phyloP scores from a whole-genome alignment of 306 rosid species.

The Pterocarpus macrocarpus region DNA sequence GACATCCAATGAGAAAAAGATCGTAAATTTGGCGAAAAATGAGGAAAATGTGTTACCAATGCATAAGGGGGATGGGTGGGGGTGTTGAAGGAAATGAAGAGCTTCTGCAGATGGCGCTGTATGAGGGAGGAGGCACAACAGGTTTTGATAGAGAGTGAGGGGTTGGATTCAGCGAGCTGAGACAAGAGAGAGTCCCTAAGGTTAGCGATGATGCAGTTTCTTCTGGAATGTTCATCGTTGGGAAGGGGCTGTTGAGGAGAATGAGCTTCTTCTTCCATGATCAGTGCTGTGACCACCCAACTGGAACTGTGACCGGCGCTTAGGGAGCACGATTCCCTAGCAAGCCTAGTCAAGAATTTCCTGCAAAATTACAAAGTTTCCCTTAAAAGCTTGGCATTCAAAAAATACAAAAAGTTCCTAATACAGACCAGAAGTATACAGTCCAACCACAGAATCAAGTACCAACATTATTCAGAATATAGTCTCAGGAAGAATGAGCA shows the following conservation, averaged over 20 bases:
- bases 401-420: too few relatives aligned
- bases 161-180: conserved; percentile 4
- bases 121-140: conserved; percentile 7
- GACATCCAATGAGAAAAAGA: not conserved
- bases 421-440: too few relatives aligned
- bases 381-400: too few relatives aligned
- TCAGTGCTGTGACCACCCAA: not conserved
- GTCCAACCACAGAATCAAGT: too few relatives aligned
- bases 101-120: conserved; percentile 22
- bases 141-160: not conserved
- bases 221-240: not conserved
- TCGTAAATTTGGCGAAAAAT: not conserved
- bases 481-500: too few relatives aligned
- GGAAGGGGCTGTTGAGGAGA: not conserved
- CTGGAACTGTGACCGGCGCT: not conserved
- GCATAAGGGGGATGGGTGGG: conserved; percentile 58
- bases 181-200: conserved; percentile 38
- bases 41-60: conserved; percentile 13
- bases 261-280: conserved; percentile 6
- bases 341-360: too few relatives aligned
- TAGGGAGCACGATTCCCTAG: too few relatives aligned
- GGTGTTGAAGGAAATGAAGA: conserved; percentile 40
- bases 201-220: not conserved
- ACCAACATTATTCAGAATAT: too few relatives aligned
- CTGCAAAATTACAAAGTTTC: too few relatives aligned